Percentiles rank a stretch among this genome's conserved stretches.
phyloP scores from a whole-genome alignment of 2,329 filamentous ascomycete genomes.

The Penicillium sp. region DNA sequence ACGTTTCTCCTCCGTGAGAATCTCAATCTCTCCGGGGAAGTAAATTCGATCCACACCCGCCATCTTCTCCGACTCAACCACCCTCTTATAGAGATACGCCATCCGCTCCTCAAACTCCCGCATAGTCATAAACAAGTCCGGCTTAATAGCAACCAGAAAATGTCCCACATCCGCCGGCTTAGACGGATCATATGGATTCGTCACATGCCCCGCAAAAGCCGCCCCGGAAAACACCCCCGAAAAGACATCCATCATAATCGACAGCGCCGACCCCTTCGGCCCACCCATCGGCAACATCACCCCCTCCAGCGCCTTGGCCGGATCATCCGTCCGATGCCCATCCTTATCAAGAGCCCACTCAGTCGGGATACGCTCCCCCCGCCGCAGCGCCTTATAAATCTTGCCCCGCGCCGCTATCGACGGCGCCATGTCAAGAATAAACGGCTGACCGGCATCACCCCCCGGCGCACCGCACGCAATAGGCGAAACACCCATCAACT shows the following conservation, averaged over 20 bases:
- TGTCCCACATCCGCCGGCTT: constrained; percentile 72
- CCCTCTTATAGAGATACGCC: constrained; percentile 60
- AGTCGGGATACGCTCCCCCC: constrained; percentile 46
- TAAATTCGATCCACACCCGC: constrained; percentile 58
- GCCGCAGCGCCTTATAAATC: constrained; percentile 48
- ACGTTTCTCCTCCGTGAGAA: constrained; percentile 49
- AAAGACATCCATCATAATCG: constrained; percentile 89
- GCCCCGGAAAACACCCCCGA: constrained; percentile 74
- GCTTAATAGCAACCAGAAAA: constrained; percentile 71
- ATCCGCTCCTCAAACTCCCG: constrained; percentile 67
- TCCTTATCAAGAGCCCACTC: constrained; percentile 76
- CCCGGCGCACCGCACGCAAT: constrained; percentile 75
- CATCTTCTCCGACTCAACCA: constrained; percentile 56
- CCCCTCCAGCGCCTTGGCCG: constrained; percentile 68
- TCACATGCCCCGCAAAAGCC: constrained; percentile 77
- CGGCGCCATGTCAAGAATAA: constrained; percentile 55
- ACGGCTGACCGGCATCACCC: constrained; percentile 55
- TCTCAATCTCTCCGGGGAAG: constrained; percentile 61
- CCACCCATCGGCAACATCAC: constrained; percentile 88
- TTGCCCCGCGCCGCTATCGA: constrained; percentile 50
- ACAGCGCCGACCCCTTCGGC: constrained; percentile 74
- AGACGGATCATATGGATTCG: constrained; percentile 72
- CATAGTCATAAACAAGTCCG: constrained; percentile 71
- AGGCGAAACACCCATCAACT: constrained; percentile 72
- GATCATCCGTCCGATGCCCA: constrained; percentile 70